phyloP scores from a whole-genome alignment of 2,329 filamentous ascomycete genomes.

The Botrytis fabae region DNA sequence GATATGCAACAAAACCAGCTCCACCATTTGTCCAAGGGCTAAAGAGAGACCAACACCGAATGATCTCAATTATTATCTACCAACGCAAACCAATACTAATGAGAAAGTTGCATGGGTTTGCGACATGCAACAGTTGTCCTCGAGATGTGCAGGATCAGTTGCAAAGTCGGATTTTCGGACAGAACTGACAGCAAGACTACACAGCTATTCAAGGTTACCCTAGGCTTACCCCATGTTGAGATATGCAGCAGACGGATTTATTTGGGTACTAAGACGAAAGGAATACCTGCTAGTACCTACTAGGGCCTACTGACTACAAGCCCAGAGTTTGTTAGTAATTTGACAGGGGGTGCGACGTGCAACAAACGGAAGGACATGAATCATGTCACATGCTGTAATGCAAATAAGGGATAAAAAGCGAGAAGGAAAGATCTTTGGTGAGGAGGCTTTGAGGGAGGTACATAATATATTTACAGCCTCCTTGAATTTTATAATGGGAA shows the following conservation, averaged over 20 bases:
- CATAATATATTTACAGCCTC: background rate
- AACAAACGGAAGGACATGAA: background rate
- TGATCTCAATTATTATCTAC: background rate
- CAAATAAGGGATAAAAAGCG: background rate
- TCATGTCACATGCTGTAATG: background rate
- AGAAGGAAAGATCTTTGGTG: background rate
- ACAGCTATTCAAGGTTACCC: background rate
- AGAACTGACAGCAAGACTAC: background rate
- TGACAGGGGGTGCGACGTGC: background rate
- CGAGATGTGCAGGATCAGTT: accelerated
- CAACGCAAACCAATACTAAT: background rate
- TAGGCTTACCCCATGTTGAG: background rate
- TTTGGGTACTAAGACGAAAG: background rate
- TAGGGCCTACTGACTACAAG: accelerated
- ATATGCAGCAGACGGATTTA: background rate
- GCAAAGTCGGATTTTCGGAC: accelerated
- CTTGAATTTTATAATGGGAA: background rate
- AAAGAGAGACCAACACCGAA: background rate
- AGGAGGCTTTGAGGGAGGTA: background rate
- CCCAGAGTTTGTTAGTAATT: background rate
- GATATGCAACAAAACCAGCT: background rate
- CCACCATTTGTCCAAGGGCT: background rate
- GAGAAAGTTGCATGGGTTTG: background rate
- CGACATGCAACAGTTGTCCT: background rate
- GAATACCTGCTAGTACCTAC: background rate